Evolutionary conservation across 768 basidiomycete species (phyloP).

Genomic region (Phanerochaete carnosa): DNA sequence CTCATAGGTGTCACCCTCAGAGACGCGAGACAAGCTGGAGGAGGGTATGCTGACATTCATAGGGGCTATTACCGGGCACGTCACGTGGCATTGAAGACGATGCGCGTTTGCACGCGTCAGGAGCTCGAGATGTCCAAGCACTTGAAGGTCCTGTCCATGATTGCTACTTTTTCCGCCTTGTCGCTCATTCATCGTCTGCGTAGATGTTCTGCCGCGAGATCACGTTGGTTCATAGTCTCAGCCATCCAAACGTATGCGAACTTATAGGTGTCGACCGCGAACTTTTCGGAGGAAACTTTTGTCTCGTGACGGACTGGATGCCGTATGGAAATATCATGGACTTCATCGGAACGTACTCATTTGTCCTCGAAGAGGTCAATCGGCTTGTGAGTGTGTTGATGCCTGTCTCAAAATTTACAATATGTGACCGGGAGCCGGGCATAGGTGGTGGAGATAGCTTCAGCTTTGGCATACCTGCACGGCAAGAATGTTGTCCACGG

Average conservation of each 20-base stretch:
- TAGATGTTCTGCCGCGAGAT: conserved; percentile 4
- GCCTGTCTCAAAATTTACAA: no score
- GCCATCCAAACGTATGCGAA: background rate
- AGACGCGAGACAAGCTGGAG: background rate
- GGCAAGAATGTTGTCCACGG: conserved; percentile 4
- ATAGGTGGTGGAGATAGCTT: conserved; percentile 4
- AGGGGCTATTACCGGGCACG: background rate
- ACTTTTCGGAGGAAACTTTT: background rate
- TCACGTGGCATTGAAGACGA: conserved; percentile 1
- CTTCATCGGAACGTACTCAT: background rate
- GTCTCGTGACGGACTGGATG: conserved; percentile 10
- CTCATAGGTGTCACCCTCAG: background rate
- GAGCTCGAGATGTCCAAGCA: no score
- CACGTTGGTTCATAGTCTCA: background rate
- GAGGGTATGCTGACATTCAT: conserved; percentile 2
- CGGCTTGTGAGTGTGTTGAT: background rate
- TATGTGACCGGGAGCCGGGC: no score
- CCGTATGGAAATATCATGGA: conserved; percentile 5
- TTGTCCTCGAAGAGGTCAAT: background rate
- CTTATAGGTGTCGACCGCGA: background rate
- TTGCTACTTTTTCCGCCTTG: no score
- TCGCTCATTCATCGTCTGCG: no score
- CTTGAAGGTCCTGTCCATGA: background rate
- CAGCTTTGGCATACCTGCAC: conserved; percentile 8
- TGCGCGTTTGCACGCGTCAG: no score